Percentiles rank a stretch among this genome's conserved stretches.
These are phyloP conservation scores for Caloboletus inedulis DNA, from an alignment of 1,284 basidiomycete species.

Conservation along the genomic window DNA sequence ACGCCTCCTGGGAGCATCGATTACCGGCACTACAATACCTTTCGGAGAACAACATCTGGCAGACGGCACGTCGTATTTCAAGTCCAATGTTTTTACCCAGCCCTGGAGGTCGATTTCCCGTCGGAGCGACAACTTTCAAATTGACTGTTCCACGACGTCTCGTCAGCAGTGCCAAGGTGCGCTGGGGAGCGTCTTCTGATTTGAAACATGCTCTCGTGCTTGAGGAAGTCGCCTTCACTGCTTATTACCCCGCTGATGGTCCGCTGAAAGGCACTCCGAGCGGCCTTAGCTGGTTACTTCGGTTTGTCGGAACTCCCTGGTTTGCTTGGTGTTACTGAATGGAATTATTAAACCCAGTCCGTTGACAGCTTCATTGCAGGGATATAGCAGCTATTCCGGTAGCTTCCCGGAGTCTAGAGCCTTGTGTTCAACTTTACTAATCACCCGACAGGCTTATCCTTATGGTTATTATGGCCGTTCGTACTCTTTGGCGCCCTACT, in stretches of 20 bases:
- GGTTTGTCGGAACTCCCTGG: constrained; percentile 35
- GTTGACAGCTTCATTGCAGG: constrained; percentile 40
- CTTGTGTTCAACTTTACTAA: background rate
- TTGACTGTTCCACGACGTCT: constrained; percentile 39
- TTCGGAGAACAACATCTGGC: background rate
- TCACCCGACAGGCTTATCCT: constrained; percentile 30
- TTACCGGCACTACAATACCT: background rate
- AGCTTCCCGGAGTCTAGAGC: background rate
- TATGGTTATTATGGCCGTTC: constrained; percentile 49
- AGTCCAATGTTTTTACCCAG: constrained; percentile 40
- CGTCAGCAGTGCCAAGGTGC: constrained; percentile 43
- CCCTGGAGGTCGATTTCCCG: constrained; percentile 45
- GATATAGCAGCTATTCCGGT: constrained; percentile 46
- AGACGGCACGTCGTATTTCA: background rate
- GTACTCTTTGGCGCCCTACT: constrained; percentile 47
- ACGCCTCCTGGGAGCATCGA: background rate
- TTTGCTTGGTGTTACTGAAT: background rate
- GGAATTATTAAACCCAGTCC: constrained; percentile 35
- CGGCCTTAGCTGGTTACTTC: constrained; percentile 51
- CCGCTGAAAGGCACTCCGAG: constrained; percentile 27
- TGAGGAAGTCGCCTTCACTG: constrained; percentile 57
- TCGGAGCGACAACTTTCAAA: constrained; percentile 54
- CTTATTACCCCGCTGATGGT: constrained; percentile 54
- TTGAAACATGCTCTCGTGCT: constrained; percentile 43
- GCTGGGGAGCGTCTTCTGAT: constrained; percentile 15